These are phyloP conservation scores for Artemisia annua DNA, from an alignment of 129 eudicot genomes.

Conservation along the genomic window DNA sequence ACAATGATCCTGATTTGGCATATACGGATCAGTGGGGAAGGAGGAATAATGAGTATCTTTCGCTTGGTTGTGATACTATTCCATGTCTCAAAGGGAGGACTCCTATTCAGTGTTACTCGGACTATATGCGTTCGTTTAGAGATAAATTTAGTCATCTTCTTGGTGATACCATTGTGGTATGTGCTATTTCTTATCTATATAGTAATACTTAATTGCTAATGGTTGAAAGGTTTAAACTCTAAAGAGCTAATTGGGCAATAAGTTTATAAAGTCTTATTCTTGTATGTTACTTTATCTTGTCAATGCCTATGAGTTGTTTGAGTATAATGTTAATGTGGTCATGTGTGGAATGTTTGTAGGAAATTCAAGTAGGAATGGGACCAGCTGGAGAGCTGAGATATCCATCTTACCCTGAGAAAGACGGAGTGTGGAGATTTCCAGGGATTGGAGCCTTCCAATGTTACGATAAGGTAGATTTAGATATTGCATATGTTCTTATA, in stretches of 20 bases:
- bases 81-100: slow-evolving; percentile 89
- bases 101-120: slow-evolving; percentile 92
- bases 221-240: no score
- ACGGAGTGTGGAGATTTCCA: slow-evolving; percentile 94
- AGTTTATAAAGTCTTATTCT: no score
- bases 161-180: slow-evolving; percentile 92
- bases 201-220: no score
- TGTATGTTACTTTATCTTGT: no score
- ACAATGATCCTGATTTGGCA: slow-evolving; percentile 80
- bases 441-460: slow-evolving; percentile 99
- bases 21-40: slow-evolving; percentile 98
- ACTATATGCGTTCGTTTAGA: slow-evolving; percentile 84
- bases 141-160: slow-evolving; percentile 77
- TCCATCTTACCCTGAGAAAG: slow-evolving; percentile 92
- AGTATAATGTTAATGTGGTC: slow-evolving; percentile 11
- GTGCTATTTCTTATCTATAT: no score
- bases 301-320: no score
- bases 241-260: no score
- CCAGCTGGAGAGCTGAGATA: slow-evolving; percentile 98
- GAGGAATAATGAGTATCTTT: slow-evolving; percentile 80
- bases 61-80: slow-evolving; percentile 80
- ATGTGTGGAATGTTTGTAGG: slow-evolving; percentile 38
- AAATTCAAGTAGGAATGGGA: slow-evolving; percentile 99
- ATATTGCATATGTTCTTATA: no score
- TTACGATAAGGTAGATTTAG: slow-evolving; percentile 81